These are phyloP conservation scores for Prosopis cineraria DNA, from an alignment of 306 rosid genomes.

Conservation along the genomic window DNA sequence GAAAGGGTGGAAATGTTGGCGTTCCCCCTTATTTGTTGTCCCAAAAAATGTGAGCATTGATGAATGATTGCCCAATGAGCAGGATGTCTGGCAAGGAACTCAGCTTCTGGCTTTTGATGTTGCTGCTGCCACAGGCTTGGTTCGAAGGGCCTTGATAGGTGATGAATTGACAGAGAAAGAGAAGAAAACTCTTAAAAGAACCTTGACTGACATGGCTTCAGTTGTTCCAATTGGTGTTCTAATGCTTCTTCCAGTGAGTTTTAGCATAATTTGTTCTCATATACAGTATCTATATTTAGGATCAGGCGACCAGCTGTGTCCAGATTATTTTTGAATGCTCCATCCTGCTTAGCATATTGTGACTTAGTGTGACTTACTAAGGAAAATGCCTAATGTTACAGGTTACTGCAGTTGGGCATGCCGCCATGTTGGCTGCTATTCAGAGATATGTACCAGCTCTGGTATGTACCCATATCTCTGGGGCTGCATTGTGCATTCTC, in stretches of 20 bases:
- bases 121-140: conserved; percentile 71
- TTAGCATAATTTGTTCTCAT: conserved; percentile 20
- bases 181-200: conserved; percentile 78
- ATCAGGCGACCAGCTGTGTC: neutral
- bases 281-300: conserved; percentile 20
- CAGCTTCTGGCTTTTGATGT: conserved; percentile 90
- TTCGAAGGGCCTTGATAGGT: conserved; percentile 76
- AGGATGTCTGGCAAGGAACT: conserved; percentile 99
- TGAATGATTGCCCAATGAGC: conserved; percentile 34
- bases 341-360: neutral
- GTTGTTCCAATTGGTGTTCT: conserved; percentile 92
- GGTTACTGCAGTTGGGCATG: conserved; percentile 99
- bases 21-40: conserved; percentile 22
- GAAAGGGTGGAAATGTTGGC: neutral
- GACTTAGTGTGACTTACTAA: neutral
- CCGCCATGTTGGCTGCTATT: conserved; percentile 98
- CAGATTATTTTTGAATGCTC: neutral
- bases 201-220: conserved; percentile 91
- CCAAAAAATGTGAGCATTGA: conserved; percentile 33
- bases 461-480: conserved; percentile 48
- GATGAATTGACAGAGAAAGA: conserved; percentile 93
- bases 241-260: conserved; percentile 96
- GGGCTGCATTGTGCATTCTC: conserved; percentile 12
- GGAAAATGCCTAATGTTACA: conserved; percentile 43
- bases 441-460: conserved; percentile 95